Evolutionary conservation across 108 stramenopile genomes (phyloP), one percentile per base, ranked within the genome.

Genomic region (Cyclotella baltica): DNA sequence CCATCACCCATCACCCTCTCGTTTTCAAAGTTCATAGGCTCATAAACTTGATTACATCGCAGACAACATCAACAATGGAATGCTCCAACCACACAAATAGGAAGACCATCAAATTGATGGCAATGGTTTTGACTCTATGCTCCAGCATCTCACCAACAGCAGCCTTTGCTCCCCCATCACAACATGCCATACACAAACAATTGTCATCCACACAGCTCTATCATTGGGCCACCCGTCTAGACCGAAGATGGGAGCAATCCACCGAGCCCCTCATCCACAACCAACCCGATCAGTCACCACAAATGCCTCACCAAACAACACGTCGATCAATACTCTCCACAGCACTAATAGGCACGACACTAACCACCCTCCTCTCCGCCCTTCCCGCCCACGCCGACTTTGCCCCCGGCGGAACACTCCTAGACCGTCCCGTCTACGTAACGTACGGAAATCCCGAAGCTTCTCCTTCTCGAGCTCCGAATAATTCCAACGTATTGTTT

Each of bases 401-500:
- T 77, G 86, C 93, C 23, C 90, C 90, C 0, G 93, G 93, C 18
- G 90, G 93, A 4, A 92, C 93, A 23, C 81, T 94, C 16, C 89
- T 94, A 16, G 90, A 94, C 51, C 85, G 88, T n/a, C 66, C 80
- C 11, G 84, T 93, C 1, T 86, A 81, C 15, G 80, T 88, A 28
- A 78, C 71, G 0, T 88, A 87, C 34, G 90, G 90, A 19, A 94
- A 94, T 70, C 46, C 71, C 37, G 84, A 88, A 65, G 93, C 93
- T 6, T 87, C 84, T 22, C 33, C 78, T 2, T 83, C 85, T 8
- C 89, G 93, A 30, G 73, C 72, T 20, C 27, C 43, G 6, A 87
- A 91, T 66, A 94, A 94, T 75, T 83, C 85, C 62, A 94, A 94
- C 72, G 93, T 94, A 5, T 27, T 94, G 0, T 94, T 94, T 73